Base-by-base conservation (phyloP, 2,329 filamentous ascomycete species). In the Xylariaceae sp. region DNA sequence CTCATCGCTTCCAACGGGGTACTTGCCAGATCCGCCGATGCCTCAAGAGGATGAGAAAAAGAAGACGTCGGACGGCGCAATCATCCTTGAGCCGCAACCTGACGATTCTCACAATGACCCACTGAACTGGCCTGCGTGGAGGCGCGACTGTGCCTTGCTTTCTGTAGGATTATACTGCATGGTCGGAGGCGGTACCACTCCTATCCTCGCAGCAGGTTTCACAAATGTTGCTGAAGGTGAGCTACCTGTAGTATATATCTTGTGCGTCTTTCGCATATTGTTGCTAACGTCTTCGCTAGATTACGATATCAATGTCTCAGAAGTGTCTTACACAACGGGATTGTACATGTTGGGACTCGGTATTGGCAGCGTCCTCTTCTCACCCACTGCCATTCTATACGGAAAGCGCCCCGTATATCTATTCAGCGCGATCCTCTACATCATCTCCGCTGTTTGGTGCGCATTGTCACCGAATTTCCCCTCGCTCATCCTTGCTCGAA, bases 381-480 rank as follows among this genome's bases (percentile, higher is more conserved):
- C 89, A 0, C 94, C 92, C 0, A 96, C 91, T 0, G 92, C 92
- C 30, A 96, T 97, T 53, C 66, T 96, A 0, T 96, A 74, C 52
- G 94, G 92, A 1, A 97, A 97, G 70, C 79, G 92, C 11, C 90
- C 91, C 0, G 89, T 97, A 0, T 97, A 97, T 65, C 80, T 97
- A 18, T 76, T 77, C 27, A 85, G 89, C 15, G 81, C 87, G 31
- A 69, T 90, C 15, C 66, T 95, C n/a, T 95, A 96, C 65, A 80
- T 91, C 44, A 64, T 80, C 1, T 86, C 87, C 1, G 83, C 85
- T 0, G 66, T 95, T 12, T 97, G 92, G 92, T 92, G 89, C 66
- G 91, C 89, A 12, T 65, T 83, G n/a, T 92, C 90, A 2, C 88
- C 87, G 0, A 89, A 76, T 59, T 96, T 92, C 64, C 68, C 78